Conservation (phyloP, 1,284 basidiomycete genomes). For the Anthracocystis setariae region DNA sequence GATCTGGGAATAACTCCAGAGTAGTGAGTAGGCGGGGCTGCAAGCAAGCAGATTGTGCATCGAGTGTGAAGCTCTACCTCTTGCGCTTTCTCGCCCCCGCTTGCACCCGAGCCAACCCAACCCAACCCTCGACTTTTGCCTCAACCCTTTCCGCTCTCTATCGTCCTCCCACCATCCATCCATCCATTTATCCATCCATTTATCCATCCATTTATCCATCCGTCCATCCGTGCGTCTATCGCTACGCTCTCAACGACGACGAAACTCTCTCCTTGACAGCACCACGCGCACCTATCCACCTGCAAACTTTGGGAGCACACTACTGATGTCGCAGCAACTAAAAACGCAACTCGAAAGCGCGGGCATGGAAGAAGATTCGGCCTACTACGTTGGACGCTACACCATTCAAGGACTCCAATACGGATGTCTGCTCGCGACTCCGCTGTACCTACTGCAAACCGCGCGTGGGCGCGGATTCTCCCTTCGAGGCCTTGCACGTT, state of each 20-base stretch:
- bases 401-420: constrained; percentile 48
- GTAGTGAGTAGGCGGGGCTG: too few species aligned
- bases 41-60: too few species aligned
- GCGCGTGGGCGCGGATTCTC: constrained; percentile 50
- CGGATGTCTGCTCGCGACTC: constrained; percentile 58
- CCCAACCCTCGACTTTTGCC: background rate
- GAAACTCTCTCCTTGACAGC: too few species aligned
- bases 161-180: constrained; percentile 2
- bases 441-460: constrained; percentile 50
- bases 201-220: constrained; percentile 1
- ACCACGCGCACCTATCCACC: background rate
- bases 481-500: constrained; percentile 48
- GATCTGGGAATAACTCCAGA: too few species aligned
- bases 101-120: constrained; percentile 10
- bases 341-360: constrained; percentile 16
- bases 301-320: too few species aligned
- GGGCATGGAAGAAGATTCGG: constrained; percentile 45
- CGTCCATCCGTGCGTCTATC: constrained; percentile 1
- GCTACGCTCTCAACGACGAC: too few species aligned
- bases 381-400: constrained; percentile 50
- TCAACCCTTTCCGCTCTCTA: background rate
- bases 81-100: constrained; percentile 27
- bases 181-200: constrained; percentile 1
- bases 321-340: constrained; percentile 40
- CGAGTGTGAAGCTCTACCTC: too few species aligned